Base-by-base conservation (phyloP, 179 eudicot genomes). In the Heliamphora pulchella region DNA sequence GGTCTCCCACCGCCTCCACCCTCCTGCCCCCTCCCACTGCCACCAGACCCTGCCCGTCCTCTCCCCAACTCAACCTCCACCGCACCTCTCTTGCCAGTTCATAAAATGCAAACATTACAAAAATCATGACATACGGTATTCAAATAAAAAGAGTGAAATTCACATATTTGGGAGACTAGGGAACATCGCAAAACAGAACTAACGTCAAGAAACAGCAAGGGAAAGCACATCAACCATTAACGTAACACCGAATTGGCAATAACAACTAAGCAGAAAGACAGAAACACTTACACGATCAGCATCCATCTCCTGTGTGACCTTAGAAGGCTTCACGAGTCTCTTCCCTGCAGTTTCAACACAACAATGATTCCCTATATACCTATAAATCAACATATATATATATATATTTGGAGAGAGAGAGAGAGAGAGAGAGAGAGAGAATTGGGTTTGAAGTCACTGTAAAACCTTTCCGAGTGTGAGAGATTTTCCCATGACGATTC, bases 401-500 rank as follows among this genome's bases (percentile, higher is more conserved):
- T 39, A 47, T 5, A 70, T 62, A 18, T 6, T 20, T 20, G 39
- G 39, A 31, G 39, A 31, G 39, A 31, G 39, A 31, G 39, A 31
- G 39, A 31, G 39, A 31, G 39, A 31, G 39, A 31, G 3, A 7
- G 2, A 76, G 9, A 51, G 46, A 10, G 5, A 3, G 15, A 11
- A 47, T 55, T 58, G 15, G 5, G 39, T 17, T 5, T 1, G 46
- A 31, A 18, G 46, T 8, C 10, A 13, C 13, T 7, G 1, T 63
- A 6, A 18, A 18, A 91, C 97, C 98, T 89, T 94, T 94, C 58
- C 95, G 94, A 82, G 78, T 90, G 59, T 82, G 87, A 69, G 87
- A 59, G 61, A 74, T 18, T 82, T 92, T 94, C 8, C 95, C 98
- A 87, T 94, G 98, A 71, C 93, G 93, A 74, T 80, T 91, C 0